Evolutionary conservation across 768 basidiomycete genomes (phyloP), one percentile per base, ranked within the genome.

Genomic region (Sarcodon aspratus): DNA sequence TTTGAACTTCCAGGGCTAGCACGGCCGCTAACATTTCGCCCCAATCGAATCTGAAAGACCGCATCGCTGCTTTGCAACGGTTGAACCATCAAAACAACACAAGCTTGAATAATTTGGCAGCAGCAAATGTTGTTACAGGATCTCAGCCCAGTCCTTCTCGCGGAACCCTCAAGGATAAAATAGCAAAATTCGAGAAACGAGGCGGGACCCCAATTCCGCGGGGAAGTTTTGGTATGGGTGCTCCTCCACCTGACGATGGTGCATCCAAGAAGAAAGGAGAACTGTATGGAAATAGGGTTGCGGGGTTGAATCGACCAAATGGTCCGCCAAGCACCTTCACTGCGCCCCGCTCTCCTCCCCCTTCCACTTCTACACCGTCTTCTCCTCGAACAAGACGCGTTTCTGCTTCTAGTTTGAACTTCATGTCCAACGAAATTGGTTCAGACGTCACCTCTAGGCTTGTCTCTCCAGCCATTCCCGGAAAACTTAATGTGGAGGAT

Each of bases 11-110:
- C 5, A 27, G 21, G 21, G 21, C 21, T 27, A 27, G 21, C 21
- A 5, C 21, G 5, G 5, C 21, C 21, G 21, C 21, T 27, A 27
- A 27, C 21, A 27, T 27, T 27, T 27, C 40, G 51, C 57, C 49
- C 52, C 61, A 6, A 56, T 54, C 36, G 69, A 85, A 82, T 61
- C 76, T 89, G 59, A 87, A 81, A 65, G 86, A 89, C 56, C 82
- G 87, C 48, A 89, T 90, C 53, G 87, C 87, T 13, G 85, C 85
- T 27, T 69, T 90, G 45, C 79, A 90, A 60, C 85, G 85, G 55
- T 73, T 42, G 9, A 42, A 42, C 40, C 40, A 42, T 76, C 50
- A 60, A 63, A 55, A 47, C 54, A 48, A 33, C 51, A 34, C 45
- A 57, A 47, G 46, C 50, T 55, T 59, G 52, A 36, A 52, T 55